Conservation (phyloP, 495 filamentous ascomycete genomes). For the Thermochaetoides thermophila region DNA sequence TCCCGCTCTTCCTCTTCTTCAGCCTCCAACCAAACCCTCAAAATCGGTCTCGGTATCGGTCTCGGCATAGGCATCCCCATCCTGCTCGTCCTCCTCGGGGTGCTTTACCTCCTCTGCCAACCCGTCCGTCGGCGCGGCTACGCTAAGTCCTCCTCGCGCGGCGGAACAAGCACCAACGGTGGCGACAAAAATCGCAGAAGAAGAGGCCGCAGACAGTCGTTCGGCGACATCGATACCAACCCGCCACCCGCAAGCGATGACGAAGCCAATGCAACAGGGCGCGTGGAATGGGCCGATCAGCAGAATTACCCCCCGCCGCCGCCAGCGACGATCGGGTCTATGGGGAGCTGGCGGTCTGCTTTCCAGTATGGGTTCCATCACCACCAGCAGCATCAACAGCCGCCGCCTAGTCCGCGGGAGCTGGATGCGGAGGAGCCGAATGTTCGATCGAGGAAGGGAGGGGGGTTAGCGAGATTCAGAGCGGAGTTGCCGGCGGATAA, state of each 20-base stretch:
- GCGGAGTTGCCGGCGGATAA: background rate
- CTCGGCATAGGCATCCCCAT: constrained; percentile 9
- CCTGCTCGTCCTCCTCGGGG: constrained; percentile 3
- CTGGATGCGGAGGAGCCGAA: constrained; percentile 1
- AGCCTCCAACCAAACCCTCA: background rate
- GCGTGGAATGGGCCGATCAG: too few relatives aligned
- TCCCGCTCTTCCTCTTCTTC: background rate
- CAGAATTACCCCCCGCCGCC: too few relatives aligned
- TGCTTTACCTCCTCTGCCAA: constrained; percentile 4
- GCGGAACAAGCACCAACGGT: background rate
- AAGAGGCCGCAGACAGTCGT: too few relatives aligned
- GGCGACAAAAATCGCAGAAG: background rate
- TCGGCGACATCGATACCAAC: background rate
- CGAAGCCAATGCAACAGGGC: background rate
- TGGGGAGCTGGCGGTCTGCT: background rate
- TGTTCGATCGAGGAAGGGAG: background rate
- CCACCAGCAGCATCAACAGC: background rate
- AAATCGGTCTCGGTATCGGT: constrained; percentile 8
- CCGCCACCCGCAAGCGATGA: background rate
- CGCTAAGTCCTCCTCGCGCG: background rate
- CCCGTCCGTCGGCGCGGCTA: background rate
- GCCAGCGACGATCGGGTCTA: background rate
- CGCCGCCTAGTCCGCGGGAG: constrained; percentile 3
- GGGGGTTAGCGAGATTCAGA: background rate
- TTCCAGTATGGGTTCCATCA: background rate